phyloP scores from a whole-genome alignment of 2,329 filamentous ascomycete genomes.

The Teratosphaeria nubilosa region DNA sequence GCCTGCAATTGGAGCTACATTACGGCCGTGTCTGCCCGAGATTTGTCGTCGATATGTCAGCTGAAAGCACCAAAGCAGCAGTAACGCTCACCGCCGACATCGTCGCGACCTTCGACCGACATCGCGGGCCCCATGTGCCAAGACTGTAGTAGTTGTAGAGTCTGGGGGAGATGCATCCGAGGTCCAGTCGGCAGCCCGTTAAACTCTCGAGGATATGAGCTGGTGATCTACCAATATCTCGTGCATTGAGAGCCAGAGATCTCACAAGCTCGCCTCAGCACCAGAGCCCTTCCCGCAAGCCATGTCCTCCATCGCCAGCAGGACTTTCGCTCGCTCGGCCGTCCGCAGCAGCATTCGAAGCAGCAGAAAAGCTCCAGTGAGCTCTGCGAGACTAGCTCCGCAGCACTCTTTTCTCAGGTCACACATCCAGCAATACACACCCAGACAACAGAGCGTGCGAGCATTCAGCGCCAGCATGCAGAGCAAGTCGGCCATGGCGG shows the following conservation, averaged over 20 bases:
- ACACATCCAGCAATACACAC: slow-evolving; percentile 9
- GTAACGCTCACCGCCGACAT: background rate
- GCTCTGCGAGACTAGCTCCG: slow-evolving; percentile 15
- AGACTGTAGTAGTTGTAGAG: background rate
- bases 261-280: background rate
- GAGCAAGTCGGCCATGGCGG: slow-evolving; percentile 19
- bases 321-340: slow-evolving; percentile 20
- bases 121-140: background rate
- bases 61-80: background rate
- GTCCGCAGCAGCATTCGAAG: slow-evolving; percentile 15
- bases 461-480: slow-evolving; percentile 24
- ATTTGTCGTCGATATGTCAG: background rate
- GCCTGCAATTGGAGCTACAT: background rate
- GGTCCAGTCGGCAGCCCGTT: background rate
- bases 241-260: background rate
- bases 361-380: slow-evolving; percentile 19
- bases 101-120: background rate
- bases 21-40: background rate
- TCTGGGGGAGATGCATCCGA: background rate
- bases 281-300: background rate
- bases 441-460: slow-evolving; percentile 8
- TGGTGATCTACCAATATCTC: background rate
- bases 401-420: slow-evolving; percentile 3
- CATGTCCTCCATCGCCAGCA: slow-evolving; percentile 31
- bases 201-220: background rate